Evolutionary conservation across 2,329 filamentous ascomycete genomes (phyloP).

Genomic region (Aaosphaeria pasadenensis): DNA sequence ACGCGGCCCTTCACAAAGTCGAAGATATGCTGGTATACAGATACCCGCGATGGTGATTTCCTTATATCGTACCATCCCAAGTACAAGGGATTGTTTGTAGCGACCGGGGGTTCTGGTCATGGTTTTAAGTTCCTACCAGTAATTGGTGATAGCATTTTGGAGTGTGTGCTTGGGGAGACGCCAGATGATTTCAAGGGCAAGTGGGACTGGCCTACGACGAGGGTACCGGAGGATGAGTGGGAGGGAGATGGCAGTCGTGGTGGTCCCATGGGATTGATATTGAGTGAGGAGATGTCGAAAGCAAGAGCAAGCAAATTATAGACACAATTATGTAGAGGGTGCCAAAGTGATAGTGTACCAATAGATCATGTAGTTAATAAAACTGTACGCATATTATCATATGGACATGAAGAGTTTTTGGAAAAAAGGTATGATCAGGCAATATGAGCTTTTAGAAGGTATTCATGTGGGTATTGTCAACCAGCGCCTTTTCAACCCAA

Average conservation of each 20-base stretch:
- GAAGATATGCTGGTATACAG: constrained; percentile 56
- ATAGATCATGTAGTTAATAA: too few relatives aligned
- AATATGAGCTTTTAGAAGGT: too few relatives aligned
- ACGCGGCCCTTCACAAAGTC: constrained; percentile 45
- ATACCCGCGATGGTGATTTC: constrained; percentile 55
- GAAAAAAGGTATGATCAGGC: too few relatives aligned
- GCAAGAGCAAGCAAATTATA: not conserved
- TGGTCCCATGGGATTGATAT: constrained; percentile 35
- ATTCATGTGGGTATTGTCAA: too few relatives aligned
- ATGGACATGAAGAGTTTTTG: too few relatives aligned
- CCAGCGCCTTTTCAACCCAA: too few relatives aligned
- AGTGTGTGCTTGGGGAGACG: constrained; percentile 45
- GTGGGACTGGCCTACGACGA: constrained; percentile 54
- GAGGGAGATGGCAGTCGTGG: constrained; percentile 37
- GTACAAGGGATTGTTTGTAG: constrained; percentile 54
- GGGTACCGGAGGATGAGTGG: constrained; percentile 35
- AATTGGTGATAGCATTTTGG: constrained; percentile 54
- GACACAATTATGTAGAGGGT: too few relatives aligned
- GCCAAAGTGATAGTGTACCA: too few relatives aligned
- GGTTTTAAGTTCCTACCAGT: constrained; percentile 62
- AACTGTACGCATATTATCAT: too few relatives aligned
- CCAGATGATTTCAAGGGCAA: constrained; percentile 56
- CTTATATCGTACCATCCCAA: constrained; percentile 52
- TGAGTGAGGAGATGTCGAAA: constrained; percentile 41
- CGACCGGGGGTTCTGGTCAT: constrained; percentile 61